Evolutionary conservation across 345 rosid species (phyloP), one percentile per base, ranked within the genome.

Genomic region (Lepidium sativum): DNA sequence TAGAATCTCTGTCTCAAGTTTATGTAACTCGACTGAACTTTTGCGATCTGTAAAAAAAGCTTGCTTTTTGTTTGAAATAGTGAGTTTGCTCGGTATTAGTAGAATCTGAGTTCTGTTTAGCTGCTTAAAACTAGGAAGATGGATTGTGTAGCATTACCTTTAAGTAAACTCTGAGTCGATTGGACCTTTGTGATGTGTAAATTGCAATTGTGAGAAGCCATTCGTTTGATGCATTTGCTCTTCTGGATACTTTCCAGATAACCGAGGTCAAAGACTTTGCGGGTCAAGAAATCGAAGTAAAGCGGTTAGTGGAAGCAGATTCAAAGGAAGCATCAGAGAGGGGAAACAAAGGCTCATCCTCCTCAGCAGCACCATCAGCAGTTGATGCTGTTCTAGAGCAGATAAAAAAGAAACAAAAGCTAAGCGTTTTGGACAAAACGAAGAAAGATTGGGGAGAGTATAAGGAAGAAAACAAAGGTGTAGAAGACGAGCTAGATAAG

Each of bases 361-460:
- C 70, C 3, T 76, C 76, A 5, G 5, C 82, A 37, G 69, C 81
- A 14, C 54, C 94, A 25, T 86, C 92, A 41, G 96, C 89, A 0
- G 95, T 92, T 31, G 96, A 92, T 79, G 92, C 84, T 4, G 80
- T 92, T 53, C 94, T 92, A 7, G 92, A 89, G 81, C 95, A 89
- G 78, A 86, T 92, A 9, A 89, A 78, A 81, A 90, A 91, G 83
- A 89, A 92, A 59, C 88, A 81, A 54, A 92, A 92, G 75, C 94
- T 90, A 21, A 91, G 98, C 10, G 98, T 88, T 47, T 80, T 91
- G 14, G 97, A 90, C 80, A 90, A 92, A 82, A 84, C 97, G 1
- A 92, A 87, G 73, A 86, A 82, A 79, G 97, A 87, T 68, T 92
- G 95, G 99, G 97, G 97, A 75, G 99, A 92, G 74, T 92, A 82